A percentile compares a stretch with the other conserved stretches of the same genome.
Evolutionary conservation across 2,329 filamentous ascomycete genomes (phyloP).

Genomic region (Plectosphaerella plurivora): DNA sequence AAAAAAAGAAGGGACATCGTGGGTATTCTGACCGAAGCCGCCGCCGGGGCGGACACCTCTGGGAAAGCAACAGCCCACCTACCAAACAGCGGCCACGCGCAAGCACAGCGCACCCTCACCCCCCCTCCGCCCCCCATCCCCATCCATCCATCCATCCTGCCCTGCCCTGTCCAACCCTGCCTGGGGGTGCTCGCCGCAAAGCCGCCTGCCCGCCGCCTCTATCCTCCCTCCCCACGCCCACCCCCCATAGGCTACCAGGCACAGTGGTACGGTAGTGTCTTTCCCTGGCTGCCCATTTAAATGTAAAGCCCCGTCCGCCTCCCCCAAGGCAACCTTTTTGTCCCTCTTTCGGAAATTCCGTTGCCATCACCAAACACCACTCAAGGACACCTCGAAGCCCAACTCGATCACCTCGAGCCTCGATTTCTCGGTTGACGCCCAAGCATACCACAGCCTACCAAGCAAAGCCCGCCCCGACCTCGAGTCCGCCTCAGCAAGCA

Average conservation of each 20-base stretch:
- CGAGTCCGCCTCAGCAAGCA: neutral
- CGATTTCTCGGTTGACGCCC: neutral
- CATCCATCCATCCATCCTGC: neutral
- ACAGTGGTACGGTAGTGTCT: no score
- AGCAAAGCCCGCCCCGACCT: neutral
- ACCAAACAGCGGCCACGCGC: neutral
- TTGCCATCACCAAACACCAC: conserved; percentile 4
- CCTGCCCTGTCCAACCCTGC: neutral
- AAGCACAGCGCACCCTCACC: neutral
- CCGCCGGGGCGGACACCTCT: neutral
- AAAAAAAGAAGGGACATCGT: neutral
- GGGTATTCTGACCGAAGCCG: neutral
- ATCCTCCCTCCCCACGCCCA: neutral
- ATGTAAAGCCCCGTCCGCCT: conserved; percentile 10
- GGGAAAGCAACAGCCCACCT: neutral
- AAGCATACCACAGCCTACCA: neutral
- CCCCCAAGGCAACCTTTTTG: conserved; percentile 2
- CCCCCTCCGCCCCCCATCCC: neutral
- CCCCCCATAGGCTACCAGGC: neutral
- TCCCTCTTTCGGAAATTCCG: conserved; percentile 10
- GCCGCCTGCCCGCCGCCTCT: neutral
- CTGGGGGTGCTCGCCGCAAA: neutral
- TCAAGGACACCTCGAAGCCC: neutral
- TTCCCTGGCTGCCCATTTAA: conserved; percentile 7
- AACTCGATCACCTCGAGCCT: neutral